Percentiles rank a stretch among this genome's conserved stretches.
phyloP scores from a whole-genome alignment of 345 rosid species.

The Schrenkiella parvula region DNA sequence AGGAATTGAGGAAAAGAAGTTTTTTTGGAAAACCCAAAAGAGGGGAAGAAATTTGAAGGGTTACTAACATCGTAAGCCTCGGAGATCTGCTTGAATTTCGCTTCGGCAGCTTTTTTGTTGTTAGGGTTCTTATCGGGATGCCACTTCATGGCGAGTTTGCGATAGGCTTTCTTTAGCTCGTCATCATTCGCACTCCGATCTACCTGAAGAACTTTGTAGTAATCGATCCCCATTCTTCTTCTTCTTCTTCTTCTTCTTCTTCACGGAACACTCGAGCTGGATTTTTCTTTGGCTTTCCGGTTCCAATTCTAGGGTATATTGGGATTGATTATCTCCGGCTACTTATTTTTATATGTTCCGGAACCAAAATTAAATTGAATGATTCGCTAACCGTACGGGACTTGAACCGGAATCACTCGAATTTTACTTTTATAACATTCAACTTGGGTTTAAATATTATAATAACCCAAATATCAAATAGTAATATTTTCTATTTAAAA shows the following conservation, averaged over 20 bases:
- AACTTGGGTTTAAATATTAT: not conserved
- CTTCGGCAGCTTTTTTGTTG: conserved; percentile 75
- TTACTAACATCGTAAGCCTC: conserved; percentile 67
- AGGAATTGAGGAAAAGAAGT: not conserved
- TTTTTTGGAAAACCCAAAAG: not conserved
- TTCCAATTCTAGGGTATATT: not conserved
- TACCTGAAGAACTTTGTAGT: conserved; percentile 56
- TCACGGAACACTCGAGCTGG: no score
- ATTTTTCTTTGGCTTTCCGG: not conserved
- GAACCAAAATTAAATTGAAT: not conserved
- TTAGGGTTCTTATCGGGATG: conserved; percentile 92
- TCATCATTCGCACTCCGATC: conserved; percentile 66
- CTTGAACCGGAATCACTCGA: not conserved
- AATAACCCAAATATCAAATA: not conserved
- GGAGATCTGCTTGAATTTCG: conserved; percentile 84
- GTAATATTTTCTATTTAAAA: not conserved
- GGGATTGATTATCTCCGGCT: no score
- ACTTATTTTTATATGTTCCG: not conserved
- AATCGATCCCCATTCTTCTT: conserved; percentile 41
- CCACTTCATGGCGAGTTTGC: conserved; percentile 92
- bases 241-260: not conserved
- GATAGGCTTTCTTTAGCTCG: conserved; percentile 77
- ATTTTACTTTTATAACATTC: not conserved
- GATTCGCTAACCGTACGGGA: not conserved
- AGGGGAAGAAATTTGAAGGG: conserved; percentile 1